Base-by-base conservation (phyloP, 495 filamentous ascomycete genomes). In the Bathelium albidoporum region DNA sequence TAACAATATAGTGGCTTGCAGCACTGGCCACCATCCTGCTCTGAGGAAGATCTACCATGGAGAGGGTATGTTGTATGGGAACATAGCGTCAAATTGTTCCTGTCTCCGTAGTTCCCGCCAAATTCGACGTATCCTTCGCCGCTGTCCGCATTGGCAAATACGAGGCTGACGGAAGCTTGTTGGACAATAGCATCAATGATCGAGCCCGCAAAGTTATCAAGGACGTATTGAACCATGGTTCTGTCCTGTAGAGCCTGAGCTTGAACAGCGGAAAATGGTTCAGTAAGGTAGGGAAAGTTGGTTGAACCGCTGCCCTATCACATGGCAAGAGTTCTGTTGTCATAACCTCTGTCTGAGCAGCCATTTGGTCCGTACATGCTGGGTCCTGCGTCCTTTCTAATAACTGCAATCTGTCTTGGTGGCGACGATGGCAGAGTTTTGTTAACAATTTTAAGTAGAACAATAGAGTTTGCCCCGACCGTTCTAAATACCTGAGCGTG, bases 21-120 rank as follows among this genome's bases (percentile, higher is more conserved):
- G n/a, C n/a, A n/a, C n/a, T n/a, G n/a, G n/a, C n/a, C n/a, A n/a
- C n/a, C n/a, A n/a, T n/a, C n/a, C n/a, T n/a, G n/a, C n/a, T n/a
- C n/a, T n/a, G n/a, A n/a, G n/a, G n/a, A n/a, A n/a, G n/a, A n/a
- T n/a, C n/a, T n/a, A n/a, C n/a, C n/a, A n/a, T n/a, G n/a, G n/a
- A n/a, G n/a, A n/a, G n/a, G n/a, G n/a, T n/a, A n/a, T n/a, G n/a
- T n/a, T n/a, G n/a, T n/a, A n/a, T n/a, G n/a, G n/a, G n/a, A n/a
- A n/a, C 92, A 96, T 0, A 95, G 79, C 2, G 91, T 96, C 55
- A 97, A 78, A 76, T 97, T 96, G 65, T 90, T 92, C 59, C 92
- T 84, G 73, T 97, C 92, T 63, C 92, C 92, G 63, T 80, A 75
- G 68, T 96, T 96, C 24, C 86, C 87, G 59, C 94, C 92, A 12